These are phyloP conservation scores for Halophytophthora polymorphica DNA, from an alignment of 352 stramenopile species.

Conservation along the genomic window DNA sequence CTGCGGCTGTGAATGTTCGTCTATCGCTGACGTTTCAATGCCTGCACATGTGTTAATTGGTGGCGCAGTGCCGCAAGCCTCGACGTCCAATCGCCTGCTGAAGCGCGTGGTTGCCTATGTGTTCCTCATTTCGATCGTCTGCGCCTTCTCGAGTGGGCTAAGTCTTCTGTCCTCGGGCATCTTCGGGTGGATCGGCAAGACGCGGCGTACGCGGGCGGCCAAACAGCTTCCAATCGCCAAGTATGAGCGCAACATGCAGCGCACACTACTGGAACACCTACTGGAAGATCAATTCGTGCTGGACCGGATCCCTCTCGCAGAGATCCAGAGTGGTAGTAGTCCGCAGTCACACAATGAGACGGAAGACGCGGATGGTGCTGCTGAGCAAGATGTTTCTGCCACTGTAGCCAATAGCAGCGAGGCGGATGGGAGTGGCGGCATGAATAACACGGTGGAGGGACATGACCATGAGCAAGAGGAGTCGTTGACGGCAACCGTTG, in stretches of 20 bases:
- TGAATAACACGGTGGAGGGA: conserved; percentile 12
- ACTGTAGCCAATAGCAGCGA: conserved; percentile 1
- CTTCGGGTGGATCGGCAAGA: conserved; percentile 62
- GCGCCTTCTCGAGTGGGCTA: conserved; percentile 69
- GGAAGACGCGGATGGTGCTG: conserved; percentile 4
- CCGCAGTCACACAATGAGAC: background rate
- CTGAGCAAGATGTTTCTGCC: conserved; percentile 1
- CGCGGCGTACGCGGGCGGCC: conserved; percentile 44
- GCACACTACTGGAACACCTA: conserved; percentile 39
- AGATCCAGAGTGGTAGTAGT: conserved; percentile 22
- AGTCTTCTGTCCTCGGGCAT: conserved; percentile 65
- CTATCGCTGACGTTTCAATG: background rate
- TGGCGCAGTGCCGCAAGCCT: conserved; percentile 42
- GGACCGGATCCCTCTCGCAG: conserved; percentile 39
- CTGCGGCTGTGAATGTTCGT: background rate
- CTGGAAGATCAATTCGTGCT: conserved; percentile 45
- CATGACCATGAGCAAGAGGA: conserved; percentile 2
- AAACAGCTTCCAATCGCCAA: conserved; percentile 56
- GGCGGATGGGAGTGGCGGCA: conserved; percentile 1
- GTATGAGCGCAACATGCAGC: conserved; percentile 54
- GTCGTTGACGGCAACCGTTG: conserved; percentile 5
- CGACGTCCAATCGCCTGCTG: conserved; percentile 54
- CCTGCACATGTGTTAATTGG: conserved; percentile 6
- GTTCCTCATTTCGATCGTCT: conserved; percentile 77
- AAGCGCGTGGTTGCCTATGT: conserved; percentile 74